Percentiles rank a stretch among this genome's conserved stretches.
phyloP scores from a whole-genome alignment of 139 green algal species.

The Picochlorum costavermella region DNA sequence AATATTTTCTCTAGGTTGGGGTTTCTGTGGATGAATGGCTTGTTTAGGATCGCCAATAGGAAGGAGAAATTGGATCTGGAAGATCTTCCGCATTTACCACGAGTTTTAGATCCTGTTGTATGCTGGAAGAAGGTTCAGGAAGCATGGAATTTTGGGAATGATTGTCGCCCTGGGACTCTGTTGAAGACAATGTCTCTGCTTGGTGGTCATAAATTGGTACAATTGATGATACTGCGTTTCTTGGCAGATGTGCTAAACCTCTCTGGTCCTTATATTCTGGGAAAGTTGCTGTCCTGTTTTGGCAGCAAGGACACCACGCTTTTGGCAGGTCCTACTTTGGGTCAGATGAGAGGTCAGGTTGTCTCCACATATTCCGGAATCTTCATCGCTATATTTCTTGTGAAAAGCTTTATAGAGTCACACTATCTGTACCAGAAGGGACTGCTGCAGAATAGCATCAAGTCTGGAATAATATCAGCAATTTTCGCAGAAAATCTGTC shows the following conservation, averaged over 20 bases:
- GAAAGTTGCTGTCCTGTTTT: slow-evolving; percentile 57
- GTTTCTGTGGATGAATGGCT: no score
- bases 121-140: slow-evolving; percentile 39
- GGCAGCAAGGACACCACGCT: background rate
- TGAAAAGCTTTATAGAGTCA: no score
- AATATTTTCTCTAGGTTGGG: no score
- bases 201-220: slow-evolving; percentile 37
- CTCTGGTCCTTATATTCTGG: slow-evolving; percentile 63
- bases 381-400: no score
- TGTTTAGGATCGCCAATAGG: no score
- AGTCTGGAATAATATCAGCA: no score
- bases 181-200: slow-evolving; percentile 31
- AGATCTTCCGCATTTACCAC: slow-evolving; percentile 43
- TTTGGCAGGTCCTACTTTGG: no score
- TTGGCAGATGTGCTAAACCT: slow-evolving; percentile 59
- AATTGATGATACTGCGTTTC: slow-evolving; percentile 50
- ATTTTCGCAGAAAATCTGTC: no score
- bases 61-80: background rate
- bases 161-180: slow-evolving; percentile 28
- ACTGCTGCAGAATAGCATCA: no score
- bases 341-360: no score
- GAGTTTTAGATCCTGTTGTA: slow-evolving; percentile 13
- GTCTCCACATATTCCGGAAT: no score
- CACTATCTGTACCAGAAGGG: no score
- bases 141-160: slow-evolving; percentile 23